Percentiles rank a stretch among this genome's conserved stretches.
Conservation (phyloP, 2,329 filamentous ascomycete species). For the Beauveria pseudobassiana region DNA sequence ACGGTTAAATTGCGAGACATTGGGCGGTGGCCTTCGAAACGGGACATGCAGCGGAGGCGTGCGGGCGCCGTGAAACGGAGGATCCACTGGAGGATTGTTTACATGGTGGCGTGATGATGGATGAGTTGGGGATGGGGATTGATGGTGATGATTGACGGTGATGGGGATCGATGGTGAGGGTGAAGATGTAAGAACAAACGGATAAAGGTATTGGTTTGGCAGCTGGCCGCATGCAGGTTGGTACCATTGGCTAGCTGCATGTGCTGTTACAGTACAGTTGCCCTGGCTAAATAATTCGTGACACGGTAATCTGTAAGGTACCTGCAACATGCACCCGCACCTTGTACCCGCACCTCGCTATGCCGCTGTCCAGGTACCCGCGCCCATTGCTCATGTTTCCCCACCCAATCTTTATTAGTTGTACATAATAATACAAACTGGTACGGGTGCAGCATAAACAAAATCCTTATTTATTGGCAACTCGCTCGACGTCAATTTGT, state of each 20-base stretch:
- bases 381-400: neutral
- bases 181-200: neutral
- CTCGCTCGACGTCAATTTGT: slow-evolving; percentile 3
- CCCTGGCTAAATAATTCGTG: no score
- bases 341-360: neutral
- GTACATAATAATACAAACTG: no score
- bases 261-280: no score
- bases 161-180: neutral
- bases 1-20: slow-evolving; percentile 9
- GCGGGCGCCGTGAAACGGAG: slow-evolving; percentile 4
- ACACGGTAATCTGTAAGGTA: no score
- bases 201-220: neutral
- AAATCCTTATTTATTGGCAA: neutral
- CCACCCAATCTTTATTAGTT: neutral
- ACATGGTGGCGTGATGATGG: neutral
- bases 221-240: neutral
- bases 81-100: neutral
- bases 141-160: neutral
- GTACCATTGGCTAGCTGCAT: no score
- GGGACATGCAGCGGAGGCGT: neutral
- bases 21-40: neutral
- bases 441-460: no score
- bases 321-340: no score
- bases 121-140: neutral
- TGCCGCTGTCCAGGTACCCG: neutral